These are phyloP conservation scores for Symmetrospora coprosmae DNA, from an alignment of 768 basidiomycete species.

Conservation along the genomic window DNA sequence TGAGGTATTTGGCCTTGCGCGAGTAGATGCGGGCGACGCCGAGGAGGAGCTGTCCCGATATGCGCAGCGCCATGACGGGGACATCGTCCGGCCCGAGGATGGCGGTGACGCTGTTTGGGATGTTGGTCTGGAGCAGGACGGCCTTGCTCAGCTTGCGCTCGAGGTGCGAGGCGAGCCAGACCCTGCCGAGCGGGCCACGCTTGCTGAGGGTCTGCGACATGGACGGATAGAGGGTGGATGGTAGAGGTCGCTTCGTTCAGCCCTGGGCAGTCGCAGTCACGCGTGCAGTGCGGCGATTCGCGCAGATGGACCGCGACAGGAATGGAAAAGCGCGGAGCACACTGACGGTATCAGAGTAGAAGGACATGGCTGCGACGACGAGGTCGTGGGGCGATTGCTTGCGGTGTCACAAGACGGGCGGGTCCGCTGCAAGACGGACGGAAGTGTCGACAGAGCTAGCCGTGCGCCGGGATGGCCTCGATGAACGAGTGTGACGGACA, in stretches of 20 bases:
- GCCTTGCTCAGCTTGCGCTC: slow-evolving; percentile 93
- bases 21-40: slow-evolving; percentile 97
- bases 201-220: slow-evolving; percentile 34
- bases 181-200: slow-evolving; percentile 82
- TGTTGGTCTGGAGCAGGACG: slow-evolving; percentile 85
- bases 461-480: not conserved
- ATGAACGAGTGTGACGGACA: too few relatives aligned
- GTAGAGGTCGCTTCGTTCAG: too few relatives aligned
- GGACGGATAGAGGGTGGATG: too few relatives aligned
- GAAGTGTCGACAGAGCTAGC: not conserved
- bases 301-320: not conserved
- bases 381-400: too few relatives aligned
- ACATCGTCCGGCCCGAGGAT: slow-evolving; percentile 77
- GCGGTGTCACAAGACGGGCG: too few relatives aligned
- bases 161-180: slow-evolving; percentile 99
- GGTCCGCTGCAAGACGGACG: too few relatives aligned
- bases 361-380: too few relatives aligned
- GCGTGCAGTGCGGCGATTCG: not conserved
- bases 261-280: not conserved
- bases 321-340: too few relatives aligned
- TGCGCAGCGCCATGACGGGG: slow-evolving; percentile 65
- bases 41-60: slow-evolving; percentile 90
- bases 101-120: slow-evolving; percentile 86
- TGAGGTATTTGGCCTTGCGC: slow-evolving; percentile 87
- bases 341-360: slow-evolving; percentile 13